Evolutionary conservation across 441 rosid species (phyloP).

Genomic region (Populus hybrid): DNA sequence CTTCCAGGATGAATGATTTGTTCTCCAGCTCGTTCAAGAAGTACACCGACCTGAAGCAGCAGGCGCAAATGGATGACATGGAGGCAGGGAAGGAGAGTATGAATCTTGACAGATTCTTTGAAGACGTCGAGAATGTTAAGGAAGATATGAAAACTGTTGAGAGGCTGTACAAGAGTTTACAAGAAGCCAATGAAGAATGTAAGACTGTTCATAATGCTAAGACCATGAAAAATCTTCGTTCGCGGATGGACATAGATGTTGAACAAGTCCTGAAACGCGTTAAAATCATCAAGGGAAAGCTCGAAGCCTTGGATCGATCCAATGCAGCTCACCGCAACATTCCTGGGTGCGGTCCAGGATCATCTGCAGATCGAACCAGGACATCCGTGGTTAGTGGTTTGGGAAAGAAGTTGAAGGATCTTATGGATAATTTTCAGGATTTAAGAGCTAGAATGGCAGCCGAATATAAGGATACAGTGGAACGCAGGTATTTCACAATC

Average conservation of each 20-base stretch:
- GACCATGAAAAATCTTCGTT: slow-evolving; percentile 58
- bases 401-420: slow-evolving; percentile 77
- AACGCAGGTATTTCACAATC: slow-evolving; percentile 72
- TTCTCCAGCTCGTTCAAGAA: slow-evolving; percentile 80
- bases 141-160: slow-evolving; percentile 67
- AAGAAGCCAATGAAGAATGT: slow-evolving; percentile 73
- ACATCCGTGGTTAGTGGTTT: slow-evolving; percentile 76
- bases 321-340: slow-evolving; percentile 60
- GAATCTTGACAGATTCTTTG: slow-evolving; percentile 76
- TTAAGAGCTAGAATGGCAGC: slow-evolving; percentile 54
- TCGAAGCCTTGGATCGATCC: slow-evolving; percentile 70
- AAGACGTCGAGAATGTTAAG: slow-evolving; percentile 76
- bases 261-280: slow-evolving; percentile 61
- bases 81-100: slow-evolving; percentile 65
- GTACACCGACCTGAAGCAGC: slow-evolving; percentile 65
- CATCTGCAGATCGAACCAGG: slow-evolving; percentile 78
- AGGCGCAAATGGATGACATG: slow-evolving; percentile 53
- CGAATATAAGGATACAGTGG: slow-evolving; percentile 81
- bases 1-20: slow-evolving; percentile 73
- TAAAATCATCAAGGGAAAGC: slow-evolving; percentile 70
- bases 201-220: slow-evolving; percentile 70
- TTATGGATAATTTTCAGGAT: slow-evolving; percentile 77
- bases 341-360: slow-evolving; percentile 87
- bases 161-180: slow-evolving; percentile 54
- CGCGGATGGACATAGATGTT: slow-evolving; percentile 73